Conservation (phyloP, 2,329 filamentous ascomycete genomes). For the Lasiodiplodia gonubiensis region DNA sequence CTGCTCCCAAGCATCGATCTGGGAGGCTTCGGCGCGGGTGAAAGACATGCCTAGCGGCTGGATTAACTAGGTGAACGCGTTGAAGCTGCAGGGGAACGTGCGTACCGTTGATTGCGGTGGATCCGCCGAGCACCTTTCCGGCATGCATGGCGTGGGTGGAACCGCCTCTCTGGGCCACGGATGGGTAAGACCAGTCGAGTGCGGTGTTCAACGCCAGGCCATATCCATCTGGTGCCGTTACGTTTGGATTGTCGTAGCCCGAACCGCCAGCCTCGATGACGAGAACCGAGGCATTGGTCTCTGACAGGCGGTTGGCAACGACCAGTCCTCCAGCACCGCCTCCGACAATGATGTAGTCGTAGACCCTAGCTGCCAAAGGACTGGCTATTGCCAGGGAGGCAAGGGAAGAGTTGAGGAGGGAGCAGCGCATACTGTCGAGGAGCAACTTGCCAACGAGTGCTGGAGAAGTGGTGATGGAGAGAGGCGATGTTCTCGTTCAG, state of each 20-base stretch:
- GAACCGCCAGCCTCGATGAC: slow-evolving; percentile 36
- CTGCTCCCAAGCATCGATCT: slow-evolving; percentile 49
- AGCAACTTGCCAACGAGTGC: not conserved
- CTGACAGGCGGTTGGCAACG: slow-evolving; percentile 59
- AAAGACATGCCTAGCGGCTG: slow-evolving; percentile 41
- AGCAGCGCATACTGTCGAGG: not conserved
- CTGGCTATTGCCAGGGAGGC: not conserved
- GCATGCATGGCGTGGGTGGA: slow-evolving; percentile 35
- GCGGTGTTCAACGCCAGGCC: slow-evolving; percentile 35
- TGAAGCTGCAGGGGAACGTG: not conserved
- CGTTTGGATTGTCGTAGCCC: slow-evolving; percentile 39
- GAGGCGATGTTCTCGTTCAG: not conserved
- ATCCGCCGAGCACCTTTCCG: slow-evolving; percentile 51
- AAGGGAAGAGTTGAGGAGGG: not conserved
- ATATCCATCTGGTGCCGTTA: slow-evolving; percentile 37
- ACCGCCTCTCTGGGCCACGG: slow-evolving; percentile 43
- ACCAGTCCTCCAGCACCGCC: slow-evolving; percentile 54
- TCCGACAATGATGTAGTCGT: slow-evolving; percentile 43
- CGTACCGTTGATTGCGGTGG: slow-evolving; percentile 50
- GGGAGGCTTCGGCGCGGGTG: slow-evolving; percentile 40
- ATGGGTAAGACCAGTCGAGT: slow-evolving; percentile 51
- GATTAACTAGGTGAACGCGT: not conserved
- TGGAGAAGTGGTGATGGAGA: not conserved
- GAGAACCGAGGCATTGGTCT: slow-evolving; percentile 53
- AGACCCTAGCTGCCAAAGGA: slow-evolving; percentile 31